Evolutionary conservation across 768 basidiomycete genomes (phyloP), one percentile per base, ranked within the genome.

Genomic region (Dictyophora rubrovolvata): DNA sequence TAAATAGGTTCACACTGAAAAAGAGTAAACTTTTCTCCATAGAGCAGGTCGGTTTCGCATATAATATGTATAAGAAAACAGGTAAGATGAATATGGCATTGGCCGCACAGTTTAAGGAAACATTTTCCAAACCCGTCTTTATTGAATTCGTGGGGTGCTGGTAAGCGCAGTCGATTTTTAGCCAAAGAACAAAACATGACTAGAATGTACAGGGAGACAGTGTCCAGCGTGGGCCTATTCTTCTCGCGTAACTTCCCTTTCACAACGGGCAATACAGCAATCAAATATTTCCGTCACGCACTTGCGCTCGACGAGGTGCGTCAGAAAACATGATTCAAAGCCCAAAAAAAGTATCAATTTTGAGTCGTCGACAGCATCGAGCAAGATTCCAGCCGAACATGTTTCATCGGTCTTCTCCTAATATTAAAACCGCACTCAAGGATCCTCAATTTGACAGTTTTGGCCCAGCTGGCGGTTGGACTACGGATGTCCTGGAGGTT

Each of bases 101-200:
- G 12, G 80, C 81, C 11, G 75, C 76, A 1, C 83, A 84, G 10
- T 93, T 88, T 70, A 91, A 89, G 70, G 66, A 75, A 62, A 85
- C 84, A 0, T 92, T 87, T 67, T 86, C 82, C 55, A 78, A 75
- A 35, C 69, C 72, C n/a, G 85, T 90, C 8, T 71, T 75, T 18
- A 76, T 91, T 17, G 85, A 89, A 12, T 91, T 91, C 56, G 69
- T 93, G 52, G 89, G 89, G 0, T 83, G 88, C 51, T 91, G 87
- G 87, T 87, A 63, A 22, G 79, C 33, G 18, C 22, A 65, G 33
- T 50, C 54, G 21, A 54, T 50, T 47, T 54, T 18, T 20, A 52
- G n/a, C n/a, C 18, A 33, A 52, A 63, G 23, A 69, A 33, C 21
- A 46, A 18, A 47, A 20, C 16, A 4, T 36, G 21, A n/a, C 23